Base-by-base conservation (phyloP, 106 monocot species). In the Dioscorea zingiberensis region DNA sequence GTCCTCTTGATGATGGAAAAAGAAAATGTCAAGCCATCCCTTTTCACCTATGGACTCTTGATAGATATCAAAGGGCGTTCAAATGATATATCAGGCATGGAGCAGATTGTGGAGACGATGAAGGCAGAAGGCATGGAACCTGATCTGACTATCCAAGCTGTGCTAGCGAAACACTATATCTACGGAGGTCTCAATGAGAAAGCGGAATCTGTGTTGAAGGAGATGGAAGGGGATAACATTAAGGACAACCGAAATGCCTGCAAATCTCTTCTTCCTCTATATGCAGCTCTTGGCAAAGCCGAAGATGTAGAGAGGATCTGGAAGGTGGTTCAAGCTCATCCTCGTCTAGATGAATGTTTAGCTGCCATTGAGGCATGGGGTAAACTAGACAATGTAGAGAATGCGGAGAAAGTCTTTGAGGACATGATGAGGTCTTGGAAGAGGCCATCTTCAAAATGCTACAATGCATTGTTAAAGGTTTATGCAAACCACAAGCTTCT, bases 341-440 rank as follows among this genome's bases (percentile, higher is more conserved):
- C 83, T n/a, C 65, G 47, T 25, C 8, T 77, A 3, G 83, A 86
- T 0, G 88, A 93, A 44, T 77, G 60, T 62, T 27, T 67, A 38
- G 81, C 82, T 48, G 90, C 87, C 18, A 94, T 94, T 54, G 75
- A 86, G 62, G 86, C 90, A 21, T 94, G 78, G 74, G 94, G 90
- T 9, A 80, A 84, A 62, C 58, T 90, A 57, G 87, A 84, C 13
- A 29, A 48, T 44, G 53, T 90, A 0, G 90, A 84, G 10, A 64
- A 80, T 18, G 90, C 84, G 1, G 90, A 94, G 70, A 72, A 63
- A n/a, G 68, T 78, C 47, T 94, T 94, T 53, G 82, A 84, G 24
- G 32, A 82, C 25, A 73, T 82, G 76, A 19, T 30, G 21, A 84
- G 73, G 32, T 68, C 46, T 23, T 74, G 63, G 58, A 67, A 73